These are phyloP conservation scores for Calamus simplicifolius DNA, from an alignment of 176 grass and related monocot genomes.

Conservation along the genomic window DNA sequence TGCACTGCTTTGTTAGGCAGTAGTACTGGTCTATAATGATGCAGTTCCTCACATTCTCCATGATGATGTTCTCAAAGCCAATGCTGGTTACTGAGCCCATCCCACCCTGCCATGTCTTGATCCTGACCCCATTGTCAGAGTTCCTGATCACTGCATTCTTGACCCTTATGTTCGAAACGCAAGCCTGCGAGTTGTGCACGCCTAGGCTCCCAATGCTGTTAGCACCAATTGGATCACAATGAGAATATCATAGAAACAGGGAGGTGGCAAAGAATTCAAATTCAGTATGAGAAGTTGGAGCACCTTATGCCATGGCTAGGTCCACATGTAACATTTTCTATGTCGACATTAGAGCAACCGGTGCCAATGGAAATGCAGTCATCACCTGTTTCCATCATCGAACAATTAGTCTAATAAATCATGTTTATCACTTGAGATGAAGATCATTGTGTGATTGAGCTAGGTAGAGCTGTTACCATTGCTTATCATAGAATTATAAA, in stretches of 20 bases:
- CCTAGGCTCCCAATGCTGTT: slow-evolving; percentile 77
- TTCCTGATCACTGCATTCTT: slow-evolving; percentile 33
- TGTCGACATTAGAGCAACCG: slow-evolving; percentile 40
- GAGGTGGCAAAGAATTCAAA: no score
- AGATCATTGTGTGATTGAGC: no score
- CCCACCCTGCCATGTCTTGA: slow-evolving; percentile 94
- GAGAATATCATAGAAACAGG: no score
- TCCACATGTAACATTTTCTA: slow-evolving; percentile 64
- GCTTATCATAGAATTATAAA: slow-evolving; percentile 51
- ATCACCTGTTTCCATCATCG: slow-evolving; percentile 34
- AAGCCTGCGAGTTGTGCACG: slow-evolving; percentile 49
- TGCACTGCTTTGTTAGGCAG: slow-evolving; percentile 47
- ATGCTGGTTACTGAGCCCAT: slow-evolving; percentile 38
- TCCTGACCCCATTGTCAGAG: slow-evolving; percentile 70
- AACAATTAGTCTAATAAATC: background rate
- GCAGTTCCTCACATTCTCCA: slow-evolving; percentile 70
- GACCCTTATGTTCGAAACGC: slow-evolving; percentile 63
- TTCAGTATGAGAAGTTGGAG: no score
- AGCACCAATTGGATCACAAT: no score
- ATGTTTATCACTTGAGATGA: no score
- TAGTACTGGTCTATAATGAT: slow-evolving; percentile 91
- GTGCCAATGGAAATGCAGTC: slow-evolving; percentile 72
- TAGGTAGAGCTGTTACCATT: slow-evolving; percentile 25
- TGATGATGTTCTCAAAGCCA: slow-evolving; percentile 39
- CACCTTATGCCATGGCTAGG: slow-evolving; percentile 78